Evolutionary conservation across 257 asterid species (phyloP).

Genomic region (Nyctanthes arbortristis): DNA sequence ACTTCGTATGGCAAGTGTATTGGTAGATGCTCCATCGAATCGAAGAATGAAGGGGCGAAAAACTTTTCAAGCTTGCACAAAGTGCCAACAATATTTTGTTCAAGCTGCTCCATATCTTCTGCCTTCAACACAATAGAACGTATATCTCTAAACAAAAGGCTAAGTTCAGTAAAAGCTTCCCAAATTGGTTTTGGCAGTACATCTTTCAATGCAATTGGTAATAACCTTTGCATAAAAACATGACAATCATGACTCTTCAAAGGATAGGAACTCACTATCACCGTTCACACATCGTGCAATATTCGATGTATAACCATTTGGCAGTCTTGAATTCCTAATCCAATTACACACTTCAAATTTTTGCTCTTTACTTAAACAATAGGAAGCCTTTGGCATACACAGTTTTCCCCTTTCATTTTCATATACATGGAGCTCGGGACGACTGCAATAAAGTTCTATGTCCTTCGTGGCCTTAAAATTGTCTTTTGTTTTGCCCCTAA

Average conservation of each 20-base stretch:
- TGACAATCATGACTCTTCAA: slow-evolving; percentile 8
- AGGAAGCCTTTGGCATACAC: background rate
- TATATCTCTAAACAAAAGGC: background rate
- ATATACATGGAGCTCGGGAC: background rate
- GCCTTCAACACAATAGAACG: background rate
- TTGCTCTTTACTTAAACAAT: background rate
- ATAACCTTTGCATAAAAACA: background rate
- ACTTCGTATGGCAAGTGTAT: slow-evolving; percentile 1
- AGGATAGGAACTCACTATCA: background rate
- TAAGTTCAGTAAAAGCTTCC: background rate
- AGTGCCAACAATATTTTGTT: background rate
- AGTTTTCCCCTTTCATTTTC: background rate
- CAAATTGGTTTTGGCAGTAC: background rate
- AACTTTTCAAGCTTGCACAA: slow-evolving; percentile 1
- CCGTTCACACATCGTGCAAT: background rate
- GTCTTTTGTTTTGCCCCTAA: background rate
- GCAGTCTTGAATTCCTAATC: background rate
- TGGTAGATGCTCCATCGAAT: background rate
- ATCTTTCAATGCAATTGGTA: slow-evolving; percentile 6
- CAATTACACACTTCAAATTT: background rate
- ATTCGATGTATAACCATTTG: background rate
- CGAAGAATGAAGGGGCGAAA: background rate
- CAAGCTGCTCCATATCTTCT: background rate
- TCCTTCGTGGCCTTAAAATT: background rate
- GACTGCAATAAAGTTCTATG: background rate